These are phyloP conservation scores for Mallotus repandus DNA, from an alignment of 441 rosid species.

Conservation along the genomic window DNA sequence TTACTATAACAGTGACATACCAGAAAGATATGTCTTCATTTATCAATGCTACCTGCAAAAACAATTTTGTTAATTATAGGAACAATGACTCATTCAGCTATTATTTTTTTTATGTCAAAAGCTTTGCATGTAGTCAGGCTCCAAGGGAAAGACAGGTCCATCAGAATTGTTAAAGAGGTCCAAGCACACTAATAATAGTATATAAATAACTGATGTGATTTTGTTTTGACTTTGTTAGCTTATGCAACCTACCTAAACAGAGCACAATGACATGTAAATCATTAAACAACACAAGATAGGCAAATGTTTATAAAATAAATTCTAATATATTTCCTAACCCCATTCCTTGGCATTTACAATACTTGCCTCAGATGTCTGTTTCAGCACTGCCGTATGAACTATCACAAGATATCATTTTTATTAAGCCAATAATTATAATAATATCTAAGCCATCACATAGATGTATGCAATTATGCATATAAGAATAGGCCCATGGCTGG, in stretches of 20 bases:
- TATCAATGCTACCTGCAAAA: conserved; percentile 28
- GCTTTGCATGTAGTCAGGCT: neutral
- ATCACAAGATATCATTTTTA: conserved; percentile 19
- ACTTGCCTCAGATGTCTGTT: conserved; percentile 16
- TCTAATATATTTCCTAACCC: neutral
- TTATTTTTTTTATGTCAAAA: neutral
- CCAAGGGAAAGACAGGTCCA: conserved; percentile 3
- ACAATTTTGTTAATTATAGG: conserved; percentile 20
- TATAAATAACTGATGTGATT: neutral
- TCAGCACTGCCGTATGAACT: conserved; percentile 21
- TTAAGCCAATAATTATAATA: conserved; percentile 9
- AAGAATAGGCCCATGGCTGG: conserved; percentile 2
- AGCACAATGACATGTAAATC: neutral
- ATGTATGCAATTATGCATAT: neutral
- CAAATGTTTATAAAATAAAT: neutral
- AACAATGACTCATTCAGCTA: conserved; percentile 2
- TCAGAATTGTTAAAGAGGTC: neutral
- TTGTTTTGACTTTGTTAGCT: conserved; percentile 6
- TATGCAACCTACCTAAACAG: neutral
- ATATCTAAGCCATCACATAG: conserved; percentile 10
- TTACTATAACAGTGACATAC: conserved; percentile 21
- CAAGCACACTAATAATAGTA: neutral
- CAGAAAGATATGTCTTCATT: conserved; percentile 28
- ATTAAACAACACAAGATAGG: neutral
- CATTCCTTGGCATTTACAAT: neutral